Base-by-base conservation (phyloP, 1,139 yeast species). In the Fermentozyma sake region DNA sequence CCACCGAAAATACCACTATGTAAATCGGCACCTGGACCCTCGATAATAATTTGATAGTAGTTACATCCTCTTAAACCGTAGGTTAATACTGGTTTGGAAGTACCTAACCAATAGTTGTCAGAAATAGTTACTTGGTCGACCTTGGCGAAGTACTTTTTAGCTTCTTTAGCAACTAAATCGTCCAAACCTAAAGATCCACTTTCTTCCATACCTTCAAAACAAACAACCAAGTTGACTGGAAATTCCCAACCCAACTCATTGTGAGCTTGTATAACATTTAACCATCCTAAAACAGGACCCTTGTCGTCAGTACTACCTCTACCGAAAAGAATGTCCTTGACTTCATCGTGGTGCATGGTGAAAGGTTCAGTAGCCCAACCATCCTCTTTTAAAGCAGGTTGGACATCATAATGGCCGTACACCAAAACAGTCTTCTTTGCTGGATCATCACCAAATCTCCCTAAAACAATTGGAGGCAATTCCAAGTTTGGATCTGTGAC, bases 131-230 rank as follows among this genome's bases (percentile, higher is more conserved):
- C 96, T 27, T 95, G 89, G 52, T 89, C 95, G 31, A 87, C 95
- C 24, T 75, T 80, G 54, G 80, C 78, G 66, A 91, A 91, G 62
- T 86, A 91, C 26, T 61, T 55, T 27, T 71, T 58, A 32, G 95
- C 91, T 63, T 93, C 97, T 27, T 65, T 58, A 28, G 79, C 79
- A 49, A 91, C 82, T 50, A 91, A 72, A 22, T 67, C 78, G 41
- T 91, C 98, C 44, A 91, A 73, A 16, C 98, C 97, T 30, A 85
- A 61, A 16, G 96, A 86, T 12, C 99, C 99, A 40, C 89, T 79
- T 61, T 91, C 99, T 63, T 91, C 99, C 99, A 91, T 91, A 37
- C 98, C 98, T 65, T 91, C 99, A 49, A 91, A 91, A 59, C 96
- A 86, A 52, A 84, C 82, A 29, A 86, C 74, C 48, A 91, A 64